Evolutionary conservation across 2,329 filamentous ascomycete species (phyloP), one percentile per base, ranked within the genome.

Genomic region (Orbilia brochopaga): DNA sequence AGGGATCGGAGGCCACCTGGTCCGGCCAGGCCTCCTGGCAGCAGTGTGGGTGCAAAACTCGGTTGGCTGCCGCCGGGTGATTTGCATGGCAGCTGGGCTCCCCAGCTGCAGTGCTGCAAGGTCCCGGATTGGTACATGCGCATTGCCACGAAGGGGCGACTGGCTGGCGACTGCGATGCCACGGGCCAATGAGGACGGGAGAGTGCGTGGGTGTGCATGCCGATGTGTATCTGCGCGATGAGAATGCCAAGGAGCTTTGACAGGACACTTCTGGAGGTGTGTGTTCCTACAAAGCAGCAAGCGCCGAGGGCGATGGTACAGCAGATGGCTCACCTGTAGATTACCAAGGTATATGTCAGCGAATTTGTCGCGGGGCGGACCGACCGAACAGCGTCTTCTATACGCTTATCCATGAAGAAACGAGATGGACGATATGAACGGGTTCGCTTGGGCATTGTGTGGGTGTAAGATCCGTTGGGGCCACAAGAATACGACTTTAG

Each of bases 31-130:
- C 17, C 17, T 19, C 44, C 44, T 19, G 17, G 44, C 17, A 6
- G 44, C 44, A 48, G 44, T 10, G 17, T 17, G 17, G 44, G n/a
- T 48, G 44, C 27, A 32, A 8, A n/a, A 32, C 27, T 3, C 27
- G 27, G 27, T 13, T 42, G 37, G 13, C 37, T 3, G 37, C 13
- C n/a, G n/a, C n/a, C n/a, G 4, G 37, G 37, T 17, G 4, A 15
- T 4, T 6, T 15, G 13, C 37, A 42, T 42, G 13, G n/a, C 37
- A 13, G 5, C 44, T 10, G 19, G 44, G n/a, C 2, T 8, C 2
- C 44, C 44, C 17, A 19, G 44, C 19, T 21, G 44, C 44, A 23
- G 11, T 48, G 44, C 44, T 48, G 44, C 44, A 48, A 19, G 44
- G 44, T 19, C 44, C n/a, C 19, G 44, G 44, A 13, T 13, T 42